Conservation (phyloP, 73 alveolate genomes). For the Paramecium tetraurelia region DNA sequence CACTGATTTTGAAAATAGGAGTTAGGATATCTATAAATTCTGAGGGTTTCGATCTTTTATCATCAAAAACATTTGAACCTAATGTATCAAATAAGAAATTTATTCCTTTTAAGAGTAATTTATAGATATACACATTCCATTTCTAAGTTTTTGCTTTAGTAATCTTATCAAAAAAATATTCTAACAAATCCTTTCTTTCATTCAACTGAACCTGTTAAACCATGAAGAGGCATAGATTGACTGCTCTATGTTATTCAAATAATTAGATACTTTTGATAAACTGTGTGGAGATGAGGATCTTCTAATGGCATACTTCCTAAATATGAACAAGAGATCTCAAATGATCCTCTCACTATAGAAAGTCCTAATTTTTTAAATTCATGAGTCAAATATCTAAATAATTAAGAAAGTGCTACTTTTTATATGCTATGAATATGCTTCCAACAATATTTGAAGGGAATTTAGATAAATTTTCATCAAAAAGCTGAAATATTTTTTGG, state of each 20-base stretch:
- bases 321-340: background rate
- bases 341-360: constrained; percentile 19
- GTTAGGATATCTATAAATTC: background rate
- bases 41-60: constrained; percentile 38
- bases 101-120: constrained; percentile 7
- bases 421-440: background rate
- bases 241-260: background rate
- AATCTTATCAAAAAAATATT: constrained; percentile 29
- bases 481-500: background rate
- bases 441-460: constrained; percentile 26
- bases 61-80: constrained; percentile 25
- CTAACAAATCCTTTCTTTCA: constrained; percentile 34
- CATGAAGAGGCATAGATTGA: background rate
- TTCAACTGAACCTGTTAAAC: background rate
- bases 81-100: constrained; percentile 30
- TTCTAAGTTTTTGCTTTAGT: background rate
- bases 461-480: constrained; percentile 32
- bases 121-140: background rate
- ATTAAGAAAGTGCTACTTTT: background rate
- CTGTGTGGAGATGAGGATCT: constrained; percentile 13
- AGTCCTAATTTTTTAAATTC: background rate
- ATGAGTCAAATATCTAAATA: background rate
- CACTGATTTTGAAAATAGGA: background rate
- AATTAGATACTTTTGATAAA: constrained; percentile 16
- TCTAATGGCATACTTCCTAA: background rate